These are phyloP conservation scores for Saccharomycopsis javanensis DNA, from an alignment of 805 yeast species.

Conservation along the genomic window DNA sequence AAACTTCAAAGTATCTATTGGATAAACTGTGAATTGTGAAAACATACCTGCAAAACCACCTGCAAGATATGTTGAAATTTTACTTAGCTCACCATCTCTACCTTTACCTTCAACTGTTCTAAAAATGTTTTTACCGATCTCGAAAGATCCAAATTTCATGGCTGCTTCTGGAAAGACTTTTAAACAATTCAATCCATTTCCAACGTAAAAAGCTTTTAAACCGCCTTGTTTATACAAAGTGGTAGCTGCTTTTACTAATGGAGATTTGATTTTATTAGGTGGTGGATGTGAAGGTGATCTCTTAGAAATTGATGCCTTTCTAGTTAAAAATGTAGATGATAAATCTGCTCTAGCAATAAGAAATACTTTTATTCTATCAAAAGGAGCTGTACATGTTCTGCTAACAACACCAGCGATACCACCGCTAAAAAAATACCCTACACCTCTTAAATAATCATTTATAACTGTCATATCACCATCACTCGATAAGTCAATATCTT, in stretches of 20 bases:
- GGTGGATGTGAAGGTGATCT: conserved; percentile 31
- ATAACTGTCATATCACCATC: conserved; percentile 90
- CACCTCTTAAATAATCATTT: conserved; percentile 68
- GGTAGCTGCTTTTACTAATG: conserved; percentile 69
- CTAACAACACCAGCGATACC: conserved; percentile 94
- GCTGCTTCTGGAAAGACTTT: conserved; percentile 97
- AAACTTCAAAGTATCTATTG: conserved; percentile 89
- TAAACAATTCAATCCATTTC: conserved; percentile 86
- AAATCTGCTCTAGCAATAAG: conserved; percentile 84
- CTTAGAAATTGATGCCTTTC: conserved; percentile 40
- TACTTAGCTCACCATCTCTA: conserved; percentile 61
- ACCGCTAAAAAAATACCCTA: conserved; percentile 90
- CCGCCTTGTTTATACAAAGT: conserved; percentile 87
- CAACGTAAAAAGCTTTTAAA: conserved; percentile 77
- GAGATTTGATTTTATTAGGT: conserved; percentile 49
- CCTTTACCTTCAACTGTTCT: conserved; percentile 67
- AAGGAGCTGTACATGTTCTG: conserved; percentile 94
- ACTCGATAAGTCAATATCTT: conserved; percentile 71
- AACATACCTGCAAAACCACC: conserved; percentile 97
- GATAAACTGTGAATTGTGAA: conserved; percentile 88
- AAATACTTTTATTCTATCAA: conserved; percentile 89
- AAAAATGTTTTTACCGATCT: conserved; percentile 67
- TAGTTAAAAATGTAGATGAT: conserved; percentile 56
- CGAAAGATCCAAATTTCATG: conserved; percentile 94
- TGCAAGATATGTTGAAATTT: conserved; percentile 72